Evolutionary conservation across 805 yeast species (phyloP), one percentile per base, ranked within the genome.

Genomic region (Candida golubevii): DNA sequence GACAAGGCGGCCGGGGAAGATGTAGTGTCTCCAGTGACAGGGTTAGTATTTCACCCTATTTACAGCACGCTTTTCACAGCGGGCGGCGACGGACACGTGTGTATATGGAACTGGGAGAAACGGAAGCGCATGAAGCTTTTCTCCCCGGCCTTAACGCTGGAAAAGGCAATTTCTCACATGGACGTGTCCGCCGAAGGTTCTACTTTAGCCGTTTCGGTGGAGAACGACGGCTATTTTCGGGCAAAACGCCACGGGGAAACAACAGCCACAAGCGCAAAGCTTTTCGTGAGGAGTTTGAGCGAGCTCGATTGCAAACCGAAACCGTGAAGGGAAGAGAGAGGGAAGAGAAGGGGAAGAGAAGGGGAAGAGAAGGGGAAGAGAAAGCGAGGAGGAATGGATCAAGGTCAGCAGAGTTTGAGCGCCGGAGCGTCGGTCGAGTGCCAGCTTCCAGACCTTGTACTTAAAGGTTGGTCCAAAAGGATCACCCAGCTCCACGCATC

Each of bases 81-180:
- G 0, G 83, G 82, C 3, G 69, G 75, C 2, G 83, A 79, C 54
- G 75, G 75, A 1, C 56, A 61, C 15, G 67, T 79, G 7, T 75
- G 77, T 49, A 58, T 74, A 36, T 77, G 83, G 82, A 77, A 78
- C 50, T 66, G 66, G 60, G 57, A 63, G 35, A 64, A 69, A 38
- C 57, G 74, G 34, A 72, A 75, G 54, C 58, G 79, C 41, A 62
- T 72, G 49, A 67, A 66, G 53, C 67, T 69, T 52, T 73, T 49
- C 30, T 35, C 33, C 31, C 43, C 38, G 9, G 13, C 8, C 5
- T 36, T 32, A n/a, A 42, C 30, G 38, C 41, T 41, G 11, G 44
- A 36, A 14, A 18, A 18, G 23, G 36, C 44, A 32, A 44, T 53
- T 11, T 45, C 54, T 8, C 55, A 53, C 23, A 49, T 51, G 54